Conservation (phyloP, 2,329 filamentous ascomycete species). For the Albifimbria verrucaria region DNA sequence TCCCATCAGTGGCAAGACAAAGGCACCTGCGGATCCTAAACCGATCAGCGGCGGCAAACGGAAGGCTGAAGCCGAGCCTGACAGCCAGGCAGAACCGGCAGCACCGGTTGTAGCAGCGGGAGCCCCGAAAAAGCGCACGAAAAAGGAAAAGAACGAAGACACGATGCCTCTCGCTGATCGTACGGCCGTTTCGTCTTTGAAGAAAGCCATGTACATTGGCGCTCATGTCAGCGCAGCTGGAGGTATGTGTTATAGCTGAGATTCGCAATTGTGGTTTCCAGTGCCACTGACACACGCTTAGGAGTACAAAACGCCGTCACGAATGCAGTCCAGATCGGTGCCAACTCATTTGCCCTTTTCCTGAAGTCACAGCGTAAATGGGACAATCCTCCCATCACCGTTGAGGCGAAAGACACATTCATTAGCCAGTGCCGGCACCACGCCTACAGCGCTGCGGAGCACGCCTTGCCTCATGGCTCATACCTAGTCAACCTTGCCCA, state of each 20-base stretch:
- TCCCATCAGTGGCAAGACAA: conserved; percentile 17
- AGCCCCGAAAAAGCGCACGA: conserved; percentile 41
- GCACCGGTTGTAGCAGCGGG: conserved; percentile 17
- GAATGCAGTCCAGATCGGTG: conserved; percentile 78
- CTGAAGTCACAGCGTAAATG: conserved; percentile 96
- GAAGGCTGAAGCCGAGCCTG: conserved; percentile 22
- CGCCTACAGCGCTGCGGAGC: conserved; percentile 66
- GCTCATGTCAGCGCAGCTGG: conserved; percentile 90
- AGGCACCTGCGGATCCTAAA: background rate
- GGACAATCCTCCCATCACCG: conserved; percentile 73
- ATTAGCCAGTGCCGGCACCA: conserved; percentile 64
- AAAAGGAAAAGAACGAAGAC: conserved; percentile 36
- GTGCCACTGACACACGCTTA: no score
- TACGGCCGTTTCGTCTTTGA: conserved; percentile 60
- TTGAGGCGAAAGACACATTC: conserved; percentile 68
- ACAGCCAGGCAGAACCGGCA: conserved; percentile 23
- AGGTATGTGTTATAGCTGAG: no score
- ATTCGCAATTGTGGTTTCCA: no score
- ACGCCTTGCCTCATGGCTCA: conserved; percentile 87
- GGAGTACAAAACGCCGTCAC: conserved; percentile 84
- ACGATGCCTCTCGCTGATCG: conserved; percentile 64
- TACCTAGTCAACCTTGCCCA: conserved; percentile 97
- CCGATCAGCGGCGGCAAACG: conserved; percentile 19
- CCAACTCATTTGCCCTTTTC: conserved; percentile 92
- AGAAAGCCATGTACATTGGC: conserved; percentile 75